Conservation (phyloP, 2,329 filamentous ascomycete genomes). For the Fusarium sp. region DNA sequence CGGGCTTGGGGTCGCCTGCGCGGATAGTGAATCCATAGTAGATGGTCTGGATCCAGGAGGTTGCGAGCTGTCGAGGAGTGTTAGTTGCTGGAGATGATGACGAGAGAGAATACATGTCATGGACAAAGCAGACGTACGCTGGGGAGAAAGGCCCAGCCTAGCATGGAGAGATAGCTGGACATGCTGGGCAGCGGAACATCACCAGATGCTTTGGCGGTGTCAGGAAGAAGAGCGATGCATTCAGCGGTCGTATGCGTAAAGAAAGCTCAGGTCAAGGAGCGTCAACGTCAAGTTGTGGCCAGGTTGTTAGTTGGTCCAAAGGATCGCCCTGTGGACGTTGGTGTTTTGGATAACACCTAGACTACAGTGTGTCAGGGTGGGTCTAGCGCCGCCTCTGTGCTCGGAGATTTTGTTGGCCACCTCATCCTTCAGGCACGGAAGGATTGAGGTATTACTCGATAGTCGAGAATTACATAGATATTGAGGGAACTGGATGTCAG, state of each 20-base stretch:
- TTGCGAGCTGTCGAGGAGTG: slow-evolving; percentile 74
- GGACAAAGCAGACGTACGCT: slow-evolving; percentile 57
- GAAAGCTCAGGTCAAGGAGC: neutral
- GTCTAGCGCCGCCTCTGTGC: slow-evolving; percentile 21
- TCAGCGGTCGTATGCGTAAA: slow-evolving; percentile 1
- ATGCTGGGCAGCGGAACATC: slow-evolving; percentile 55
- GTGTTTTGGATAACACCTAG: slow-evolving; percentile 24
- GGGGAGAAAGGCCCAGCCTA: slow-evolving; percentile 72
- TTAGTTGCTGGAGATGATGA: slow-evolving; percentile 33
- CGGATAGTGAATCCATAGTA: slow-evolving; percentile 93
- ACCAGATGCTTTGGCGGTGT: slow-evolving; percentile 17
- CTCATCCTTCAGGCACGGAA: too few species aligned
- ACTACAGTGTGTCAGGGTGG: slow-evolving; percentile 48
- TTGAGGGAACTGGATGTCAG: too few species aligned
- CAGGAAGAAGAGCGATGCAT: slow-evolving; percentile 3
- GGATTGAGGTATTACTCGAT: too few species aligned
- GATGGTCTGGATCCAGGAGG: slow-evolving; percentile 82
- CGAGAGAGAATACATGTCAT: neutral
- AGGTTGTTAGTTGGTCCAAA: slow-evolving; percentile 33
- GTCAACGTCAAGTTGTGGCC: slow-evolving; percentile 31
- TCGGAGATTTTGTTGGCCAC: neutral
- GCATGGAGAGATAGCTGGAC: slow-evolving; percentile 68
- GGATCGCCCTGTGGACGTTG: slow-evolving; percentile 34
- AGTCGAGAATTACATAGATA: too few species aligned
- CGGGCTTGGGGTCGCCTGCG: slow-evolving; percentile 86